These are phyloP conservation scores for Adenanthera pavonina DNA, from an alignment of 306 rosid species.

Conservation along the genomic window DNA sequence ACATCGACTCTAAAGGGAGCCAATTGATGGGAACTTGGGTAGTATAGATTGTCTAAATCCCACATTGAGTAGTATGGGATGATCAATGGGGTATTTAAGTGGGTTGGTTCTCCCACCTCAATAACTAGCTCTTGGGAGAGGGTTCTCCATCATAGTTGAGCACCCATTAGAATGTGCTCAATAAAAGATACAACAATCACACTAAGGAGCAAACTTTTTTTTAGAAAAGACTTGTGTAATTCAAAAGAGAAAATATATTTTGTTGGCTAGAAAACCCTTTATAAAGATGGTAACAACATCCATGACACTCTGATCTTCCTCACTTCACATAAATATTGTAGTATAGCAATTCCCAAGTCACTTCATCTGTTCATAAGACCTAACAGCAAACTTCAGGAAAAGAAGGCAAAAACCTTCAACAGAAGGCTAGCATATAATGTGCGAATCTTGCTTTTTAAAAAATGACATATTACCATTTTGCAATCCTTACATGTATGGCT, in stretches of 20 bases:
- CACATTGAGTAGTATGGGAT: too few relatives aligned
- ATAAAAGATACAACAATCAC: not conserved
- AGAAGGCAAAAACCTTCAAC: not conserved
- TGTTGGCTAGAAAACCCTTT: not conserved
- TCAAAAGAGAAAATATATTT: not conserved
- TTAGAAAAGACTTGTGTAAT: too few relatives aligned
- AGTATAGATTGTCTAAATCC: too few relatives aligned
- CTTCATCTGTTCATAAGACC: not conserved
- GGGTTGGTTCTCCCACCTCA: too few relatives aligned
- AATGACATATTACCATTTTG: not conserved
- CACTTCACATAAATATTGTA: constrained; percentile 7
- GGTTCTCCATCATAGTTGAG: too few relatives aligned
- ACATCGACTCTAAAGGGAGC: too few relatives aligned
- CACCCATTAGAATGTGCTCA: not conserved
- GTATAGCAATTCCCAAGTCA: constrained; percentile 18
- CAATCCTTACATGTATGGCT: constrained; percentile 18
- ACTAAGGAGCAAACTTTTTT: not conserved
- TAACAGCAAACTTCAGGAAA: not conserved
- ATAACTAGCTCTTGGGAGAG: too few relatives aligned
- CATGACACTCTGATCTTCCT: not conserved
- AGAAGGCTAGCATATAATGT: not conserved
- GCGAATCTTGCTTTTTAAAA: not conserved
- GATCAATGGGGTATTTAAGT: too few relatives aligned
- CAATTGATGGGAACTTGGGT: too few relatives aligned
- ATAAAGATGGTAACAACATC: not conserved